Evolutionary conservation across 2,329 filamentous ascomycete species (phyloP), one percentile per base, ranked within the genome.

Genomic region (Anthostomella pinea): DNA sequence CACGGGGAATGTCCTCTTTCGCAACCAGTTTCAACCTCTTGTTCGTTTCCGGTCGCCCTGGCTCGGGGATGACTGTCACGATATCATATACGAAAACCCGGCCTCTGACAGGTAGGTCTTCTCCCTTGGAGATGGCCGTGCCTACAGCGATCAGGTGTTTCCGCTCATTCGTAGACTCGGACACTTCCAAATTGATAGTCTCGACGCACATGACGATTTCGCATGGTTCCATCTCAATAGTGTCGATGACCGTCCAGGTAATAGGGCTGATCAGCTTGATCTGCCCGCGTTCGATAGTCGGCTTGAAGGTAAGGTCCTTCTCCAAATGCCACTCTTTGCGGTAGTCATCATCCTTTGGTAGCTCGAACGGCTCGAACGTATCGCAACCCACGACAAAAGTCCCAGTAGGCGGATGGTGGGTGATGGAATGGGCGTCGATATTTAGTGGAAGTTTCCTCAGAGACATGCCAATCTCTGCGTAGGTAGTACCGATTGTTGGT

Each of bases 41-140:
- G 60, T 89, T 86, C 2, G 87, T 95, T 60, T 96, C 90, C 0
- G 89, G 87, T 6, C 78, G 78, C 13, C 81, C 87, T 0, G 89
- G 89, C 45, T 96, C 83, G 0, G 93, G 91, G 1, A 96, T 91
- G 20, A 98, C 93, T 21, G 83, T 79, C 39, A 95, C 89, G 19
- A 98, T 78, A 55, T 96, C 90, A 55, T 93, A 95, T 30, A 97
- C 86, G 53, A 93, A 89, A 24, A 98, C 78, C 25, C 84, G 79
- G 3, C 93, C 93, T 29, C 86, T 81, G 1, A 89, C 84, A 1
- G 90, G 83, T 38, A 95, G 77, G 55, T 97, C 93, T 64, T 98
- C 93, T 25, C 93, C 93, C 42, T 84, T 84, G n/a, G 83, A 77
- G 17, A 93, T 76, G 2, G 88, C 84, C 0, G 91, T 95, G 10